Evolutionary conservation across 2,329 filamentous ascomycete genomes (phyloP).

Genomic region (Macrophomina pseudophaseolina): DNA sequence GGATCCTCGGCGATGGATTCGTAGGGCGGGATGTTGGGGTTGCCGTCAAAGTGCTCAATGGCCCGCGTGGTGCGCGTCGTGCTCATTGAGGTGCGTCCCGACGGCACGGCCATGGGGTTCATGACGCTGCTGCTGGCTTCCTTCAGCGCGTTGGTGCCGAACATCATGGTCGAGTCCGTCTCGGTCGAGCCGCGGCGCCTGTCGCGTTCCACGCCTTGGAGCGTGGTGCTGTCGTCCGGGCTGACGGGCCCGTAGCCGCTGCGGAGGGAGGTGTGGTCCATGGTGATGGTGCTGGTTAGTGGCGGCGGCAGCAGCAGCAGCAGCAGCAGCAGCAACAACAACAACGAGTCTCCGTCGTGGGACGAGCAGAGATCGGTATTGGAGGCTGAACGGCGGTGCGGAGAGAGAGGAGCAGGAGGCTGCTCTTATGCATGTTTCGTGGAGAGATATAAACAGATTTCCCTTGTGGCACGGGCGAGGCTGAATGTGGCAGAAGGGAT

Average conservation of each 20-base stretch:
- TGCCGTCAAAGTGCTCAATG: constrained; percentile 22
- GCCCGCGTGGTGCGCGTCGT: constrained; percentile 14
- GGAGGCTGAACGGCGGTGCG: neutral
- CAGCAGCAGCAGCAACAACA: neutral
- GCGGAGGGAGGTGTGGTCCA: constrained; percentile 10
- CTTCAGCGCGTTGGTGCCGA: neutral
- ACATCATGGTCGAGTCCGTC: neutral
- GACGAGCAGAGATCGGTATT: neutral
- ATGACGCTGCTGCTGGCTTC: neutral
- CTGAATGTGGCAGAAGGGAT: constrained; percentile 7
- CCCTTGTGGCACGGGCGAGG: neutral
- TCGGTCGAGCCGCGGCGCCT: constrained; percentile 5
- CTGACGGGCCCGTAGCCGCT: constrained; percentile 15
- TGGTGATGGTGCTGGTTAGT: neutral
- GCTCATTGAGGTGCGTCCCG: constrained; percentile 21
- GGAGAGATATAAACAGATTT: constrained; percentile 11
- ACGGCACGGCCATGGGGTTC: constrained; percentile 11
- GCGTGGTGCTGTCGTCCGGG: constrained; percentile 14
- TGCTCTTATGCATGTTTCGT: neutral
- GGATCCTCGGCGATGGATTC: constrained; percentile 22
- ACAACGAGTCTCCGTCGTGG: neutral
- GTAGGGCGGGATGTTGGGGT: constrained; percentile 20
- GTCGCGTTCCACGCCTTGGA: neutral
- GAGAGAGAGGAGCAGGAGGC: neutral
- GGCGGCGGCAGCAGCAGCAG: neutral